Evolutionary conservation across 257 asterid species (phyloP), one percentile per base, ranked within the genome.

Genomic region (Capsicum chinense): DNA sequence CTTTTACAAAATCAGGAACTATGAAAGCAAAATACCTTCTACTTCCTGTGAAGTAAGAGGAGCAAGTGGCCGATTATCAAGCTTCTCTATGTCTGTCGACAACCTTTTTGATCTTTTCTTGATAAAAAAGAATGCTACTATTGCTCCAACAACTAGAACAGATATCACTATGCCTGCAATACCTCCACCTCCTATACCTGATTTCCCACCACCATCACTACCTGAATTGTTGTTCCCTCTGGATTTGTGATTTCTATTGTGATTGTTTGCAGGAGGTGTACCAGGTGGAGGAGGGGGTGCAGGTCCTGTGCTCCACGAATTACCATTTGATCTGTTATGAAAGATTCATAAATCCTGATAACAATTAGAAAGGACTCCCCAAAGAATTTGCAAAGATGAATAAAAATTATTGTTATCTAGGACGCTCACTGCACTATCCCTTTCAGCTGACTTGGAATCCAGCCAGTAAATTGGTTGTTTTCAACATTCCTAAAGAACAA

Each of bases 261-360:
- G 97, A 60, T 87, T 90, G 87, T 81, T 83, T 87, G 93, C 92
- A 12, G 99, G 98, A 8, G 99, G 98, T 33, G 98, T 89, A 86
- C 99, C 98, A 56, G 99, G 99, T 37, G 99, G 99, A 58, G 99
- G 96, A 21, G 97, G 97, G 80, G 98, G 98, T 52, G 98, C 98
- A 21, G 99, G 90, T 84, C 95, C 98, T 0, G 91, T 58, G 87
- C 85, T 90, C 90, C 95, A 93, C 13, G 88, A 88, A 88, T 97
- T 97, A 74, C 98, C 98, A 79, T 87, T 89, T 11, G 92, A 67
- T 83, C 99, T 97, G 93, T 83, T 37, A 79, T 81, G 85, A 58
- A 57, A 83, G 88, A 33, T 52, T 80, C 66, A 83, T 82, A 84
- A 26, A 54, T 84, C 12, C 21, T 0, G 0, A 13, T 0, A 9